Percentiles rank a stretch among this genome's conserved stretches.
Evolutionary conservation across 2,329 filamentous ascomycete genomes (phyloP).

Genomic region (Eutypa lata): DNA sequence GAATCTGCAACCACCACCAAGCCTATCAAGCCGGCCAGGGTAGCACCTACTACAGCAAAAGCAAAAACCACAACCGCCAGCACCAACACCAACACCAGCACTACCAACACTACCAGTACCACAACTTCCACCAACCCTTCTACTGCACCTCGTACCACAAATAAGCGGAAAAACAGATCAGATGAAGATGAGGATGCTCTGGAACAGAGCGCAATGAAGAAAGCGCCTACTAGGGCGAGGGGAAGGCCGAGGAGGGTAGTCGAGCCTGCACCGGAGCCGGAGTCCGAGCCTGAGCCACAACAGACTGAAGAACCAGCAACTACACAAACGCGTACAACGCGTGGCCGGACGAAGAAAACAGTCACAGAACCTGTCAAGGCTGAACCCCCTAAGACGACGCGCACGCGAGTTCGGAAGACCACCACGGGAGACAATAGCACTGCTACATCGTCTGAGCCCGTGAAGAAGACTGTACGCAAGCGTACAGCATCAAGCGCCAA

Average conservation of each 20-base stretch:
- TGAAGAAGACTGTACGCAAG: slow-evolving; percentile 34
- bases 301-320: slow-evolving; percentile 21
- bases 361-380: slow-evolving; percentile 22
- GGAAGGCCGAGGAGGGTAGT: slow-evolving; percentile 44
- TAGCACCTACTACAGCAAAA: slow-evolving; percentile 14
- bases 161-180: slow-evolving; percentile 53
- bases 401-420: slow-evolving; percentile 29
- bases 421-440: slow-evolving; percentile 20
- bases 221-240: slow-evolving; percentile 37
- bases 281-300: slow-evolving; percentile 28
- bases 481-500: slow-evolving; percentile 34
- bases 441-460: slow-evolving; percentile 25
- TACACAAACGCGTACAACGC: slow-evolving; percentile 32
- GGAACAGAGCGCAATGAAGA: slow-evolving; percentile 31
- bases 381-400: slow-evolving; percentile 24
- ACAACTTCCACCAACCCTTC: slow-evolving; percentile 12
- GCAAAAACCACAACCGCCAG: slow-evolving; percentile 28
- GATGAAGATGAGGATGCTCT: slow-evolving; percentile 50
- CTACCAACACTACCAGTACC: slow-evolving; percentile 30
- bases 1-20: slow-evolving; percentile 22
- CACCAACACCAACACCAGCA: slow-evolving; percentile 31
- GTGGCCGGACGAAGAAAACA: slow-evolving; percentile 43
- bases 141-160: slow-evolving; percentile 23
- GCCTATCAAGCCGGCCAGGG: slow-evolving; percentile 44
- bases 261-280: slow-evolving; percentile 20